Conservation (phyloP, 345 rosid species). For the Anastatica hierochuntica region DNA sequence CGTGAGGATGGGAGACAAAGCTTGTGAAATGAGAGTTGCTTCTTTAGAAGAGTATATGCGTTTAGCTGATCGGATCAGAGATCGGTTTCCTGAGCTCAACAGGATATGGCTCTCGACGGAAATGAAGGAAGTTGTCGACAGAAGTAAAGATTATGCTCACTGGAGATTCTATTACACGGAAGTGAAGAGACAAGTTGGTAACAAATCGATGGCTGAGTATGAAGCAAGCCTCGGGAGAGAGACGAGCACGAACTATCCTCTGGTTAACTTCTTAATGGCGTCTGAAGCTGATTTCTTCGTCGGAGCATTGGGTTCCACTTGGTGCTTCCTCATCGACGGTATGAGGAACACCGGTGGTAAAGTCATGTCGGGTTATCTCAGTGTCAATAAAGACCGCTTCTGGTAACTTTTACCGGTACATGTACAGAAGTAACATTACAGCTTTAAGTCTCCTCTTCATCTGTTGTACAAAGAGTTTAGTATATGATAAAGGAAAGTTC, state of each 20-base stretch:
- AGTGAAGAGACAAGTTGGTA: slow-evolving; percentile 73
- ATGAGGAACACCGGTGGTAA: slow-evolving; percentile 97
- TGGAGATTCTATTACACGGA: slow-evolving; percentile 83
- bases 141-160: slow-evolving; percentile 31
- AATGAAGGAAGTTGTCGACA: slow-evolving; percentile 81
- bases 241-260: slow-evolving; percentile 87
- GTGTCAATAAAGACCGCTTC: slow-evolving; percentile 88
- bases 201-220: slow-evolving; percentile 63
- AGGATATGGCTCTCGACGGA: slow-evolving; percentile 89
- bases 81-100: slow-evolving; percentile 54
- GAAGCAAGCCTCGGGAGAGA: slow-evolving; percentile 90
- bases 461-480: slow-evolving; percentile 10
- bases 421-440: background rate
- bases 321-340: slow-evolving; percentile 93
- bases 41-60: slow-evolving; percentile 60
- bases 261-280: slow-evolving; percentile 91
- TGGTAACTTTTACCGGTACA: slow-evolving; percentile 40
- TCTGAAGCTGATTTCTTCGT: slow-evolving; percentile 76
- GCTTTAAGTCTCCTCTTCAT: background rate
- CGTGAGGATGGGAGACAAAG: slow-evolving; percentile 99
- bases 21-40: slow-evolving; percentile 82
- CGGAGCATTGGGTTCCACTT: slow-evolving; percentile 93
- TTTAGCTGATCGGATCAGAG: slow-evolving; percentile 52
- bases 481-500: slow-evolving; percentile 4
- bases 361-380: slow-evolving; percentile 85